phyloP scores from a whole-genome alignment of 2,329 filamentous ascomycete genomes.

The Fonsecaea pedrosoi region DNA sequence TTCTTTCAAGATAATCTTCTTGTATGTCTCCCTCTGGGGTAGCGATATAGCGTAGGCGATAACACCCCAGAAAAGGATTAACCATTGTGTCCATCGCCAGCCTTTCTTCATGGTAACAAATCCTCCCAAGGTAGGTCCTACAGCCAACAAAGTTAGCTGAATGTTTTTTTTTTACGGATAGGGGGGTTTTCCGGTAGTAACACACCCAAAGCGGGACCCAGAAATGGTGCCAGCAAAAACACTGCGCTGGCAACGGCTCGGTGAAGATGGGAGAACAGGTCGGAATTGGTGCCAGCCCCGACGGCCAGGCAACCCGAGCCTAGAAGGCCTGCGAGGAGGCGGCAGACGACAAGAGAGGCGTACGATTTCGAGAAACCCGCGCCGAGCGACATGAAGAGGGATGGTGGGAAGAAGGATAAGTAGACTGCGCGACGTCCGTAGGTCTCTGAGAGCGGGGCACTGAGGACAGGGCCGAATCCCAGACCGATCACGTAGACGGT shows the following conservation, averaged over 20 bases:
- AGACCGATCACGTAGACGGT: constrained; percentile 75
- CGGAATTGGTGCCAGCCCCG: constrained; percentile 73
- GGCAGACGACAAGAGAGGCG: constrained; percentile 71
- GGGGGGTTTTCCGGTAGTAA: neutral
- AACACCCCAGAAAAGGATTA: constrained; percentile 69
- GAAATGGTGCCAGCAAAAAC: constrained; percentile 67
- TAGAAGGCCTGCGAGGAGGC: constrained; percentile 77
- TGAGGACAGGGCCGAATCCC: constrained; percentile 73
- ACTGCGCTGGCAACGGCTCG: constrained; percentile 63
- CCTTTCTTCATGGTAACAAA: constrained; percentile 68
- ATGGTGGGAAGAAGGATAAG: constrained; percentile 69
- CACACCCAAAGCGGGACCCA: constrained; percentile 65
- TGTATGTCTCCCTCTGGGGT: constrained; percentile 68
- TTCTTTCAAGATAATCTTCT: constrained; percentile 70
- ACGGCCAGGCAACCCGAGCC: constrained; percentile 72
- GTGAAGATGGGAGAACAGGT: constrained; percentile 58
- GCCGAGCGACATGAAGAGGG: constrained; percentile 59
- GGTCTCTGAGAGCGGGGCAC: constrained; percentile 75
- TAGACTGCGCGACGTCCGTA: constrained; percentile 73
- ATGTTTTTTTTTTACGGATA: neutral
- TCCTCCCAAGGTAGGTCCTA: constrained; percentile 69
- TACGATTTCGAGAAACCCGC: constrained; percentile 64
- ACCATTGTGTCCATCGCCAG: constrained; percentile 77
- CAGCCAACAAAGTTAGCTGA: neutral
- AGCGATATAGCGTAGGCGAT: constrained; percentile 67